Evolutionary conservation across 768 basidiomycete genomes (phyloP).

Genomic region (Amanita rubescens): DNA sequence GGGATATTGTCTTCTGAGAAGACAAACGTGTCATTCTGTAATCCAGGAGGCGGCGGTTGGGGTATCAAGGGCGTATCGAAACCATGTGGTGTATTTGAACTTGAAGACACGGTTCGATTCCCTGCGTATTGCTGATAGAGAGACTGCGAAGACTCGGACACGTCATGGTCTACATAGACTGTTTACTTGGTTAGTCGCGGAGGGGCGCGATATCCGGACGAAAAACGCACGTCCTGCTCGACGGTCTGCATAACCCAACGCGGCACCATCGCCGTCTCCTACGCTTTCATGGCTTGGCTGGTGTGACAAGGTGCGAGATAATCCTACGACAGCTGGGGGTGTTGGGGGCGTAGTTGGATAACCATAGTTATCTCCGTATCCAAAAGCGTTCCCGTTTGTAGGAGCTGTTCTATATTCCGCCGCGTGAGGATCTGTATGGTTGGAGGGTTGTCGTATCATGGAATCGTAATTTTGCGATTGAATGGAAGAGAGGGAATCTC

Average conservation of each 20-base stretch:
- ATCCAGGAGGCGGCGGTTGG: background rate
- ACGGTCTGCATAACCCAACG: background rate
- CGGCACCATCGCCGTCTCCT: background rate
- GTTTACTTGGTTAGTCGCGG: background rate
- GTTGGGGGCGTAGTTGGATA: background rate
- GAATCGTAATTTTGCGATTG: slow-evolving; percentile 1
- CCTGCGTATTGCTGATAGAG: too few species aligned
- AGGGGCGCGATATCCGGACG: background rate
- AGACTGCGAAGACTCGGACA: slow-evolving; percentile 6
- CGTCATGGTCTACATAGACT: slow-evolving; percentile 2
- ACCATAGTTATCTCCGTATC: background rate
- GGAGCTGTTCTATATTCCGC: background rate
- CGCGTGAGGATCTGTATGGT: background rate
- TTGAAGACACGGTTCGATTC: background rate
- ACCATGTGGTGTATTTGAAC: background rate
- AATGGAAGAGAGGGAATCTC: slow-evolving; percentile 1
- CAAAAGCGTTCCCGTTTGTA: background rate
- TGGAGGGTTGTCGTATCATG: background rate
- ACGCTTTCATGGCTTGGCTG: slow-evolving; percentile 1
- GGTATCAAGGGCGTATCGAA: background rate
- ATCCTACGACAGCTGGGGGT: background rate
- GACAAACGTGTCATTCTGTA: slow-evolving; percentile 10
- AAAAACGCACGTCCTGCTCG: slow-evolving; percentile 3
- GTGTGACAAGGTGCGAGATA: background rate
- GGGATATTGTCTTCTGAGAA: slow-evolving; percentile 12